Base-by-base conservation (phyloP, 768 basidiomycete species). In the Rhodotorula toruloides region DNA sequence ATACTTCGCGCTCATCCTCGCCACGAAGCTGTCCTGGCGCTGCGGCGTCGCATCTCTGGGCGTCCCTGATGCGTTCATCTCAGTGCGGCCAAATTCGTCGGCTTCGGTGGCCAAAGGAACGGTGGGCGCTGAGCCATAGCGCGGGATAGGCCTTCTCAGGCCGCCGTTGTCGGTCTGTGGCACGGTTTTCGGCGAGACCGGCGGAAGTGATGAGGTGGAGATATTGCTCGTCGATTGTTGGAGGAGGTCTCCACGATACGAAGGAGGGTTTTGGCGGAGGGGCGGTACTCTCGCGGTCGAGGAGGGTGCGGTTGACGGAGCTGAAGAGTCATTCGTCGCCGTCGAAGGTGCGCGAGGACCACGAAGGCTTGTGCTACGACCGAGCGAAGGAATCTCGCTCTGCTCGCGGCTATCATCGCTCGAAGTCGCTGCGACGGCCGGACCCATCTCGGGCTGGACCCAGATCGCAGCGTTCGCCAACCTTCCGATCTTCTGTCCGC, bases 1-100 rank as follows among this genome's bases (percentile, higher is more conserved):
- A 27, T 66, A 71, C 54, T 63, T 71, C n/a, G 43, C 47, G 54
- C 61, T 63, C 69, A 71, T 71, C 39, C 56, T 34, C 48, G 61
- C 65, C 0, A 71, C 69, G n/a, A 71, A 71, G 32, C 58, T 66
- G 31, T 63, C 53, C 42, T 65, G 56, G 22, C 61, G 54, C 54
- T 44, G n/a, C 17, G 47, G 43, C 1, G 25, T n/a, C 10, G 25
- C 14, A 21, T 21, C 22, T 43, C 32, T 31, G 52, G 1, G 10
- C 8, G 17, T 43, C 27, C 21, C 52, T 46, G 22, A 37, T 37
- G 37, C 59, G 36, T 43, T 25, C 29, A 29, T 19, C 31, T 25
- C 19, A 25, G 19, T 25, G 19, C 37, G 36, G 2, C 39, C 29
- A 17, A 37, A 21, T 31, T 25, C 25, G n/a, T n/a, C 36, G 37